Conservation (phyloP, 306 rosid genomes). For the Elaeagnus macrophylla region DNA sequence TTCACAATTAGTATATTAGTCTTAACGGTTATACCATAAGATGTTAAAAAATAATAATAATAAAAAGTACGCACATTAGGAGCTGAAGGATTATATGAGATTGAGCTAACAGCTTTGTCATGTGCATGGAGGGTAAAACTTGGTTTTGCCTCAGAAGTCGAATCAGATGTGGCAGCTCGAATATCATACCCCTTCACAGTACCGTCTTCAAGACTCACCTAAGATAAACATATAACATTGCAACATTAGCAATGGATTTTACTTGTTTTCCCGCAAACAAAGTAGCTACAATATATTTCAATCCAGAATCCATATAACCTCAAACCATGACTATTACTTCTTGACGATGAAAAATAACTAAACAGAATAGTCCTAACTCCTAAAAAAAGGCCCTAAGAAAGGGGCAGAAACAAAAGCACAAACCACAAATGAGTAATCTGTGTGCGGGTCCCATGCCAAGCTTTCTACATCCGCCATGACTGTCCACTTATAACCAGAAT, state of each 20-base stretch:
- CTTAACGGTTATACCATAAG: slow-evolving; percentile 2
- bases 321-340: neutral
- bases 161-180: slow-evolving; percentile 49
- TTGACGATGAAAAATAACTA: neutral
- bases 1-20: slow-evolving; percentile 20
- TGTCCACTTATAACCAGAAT: slow-evolving; percentile 79
- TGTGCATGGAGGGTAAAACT: slow-evolving; percentile 89
- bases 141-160: slow-evolving; percentile 42
- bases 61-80: slow-evolving; percentile 51
- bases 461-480: slow-evolving; percentile 77
- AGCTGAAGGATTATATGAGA: slow-evolving; percentile 57
- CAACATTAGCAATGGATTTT: slow-evolving; percentile 6
- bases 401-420: slow-evolving; percentile 22
- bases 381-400: neutral
- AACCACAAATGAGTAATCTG: slow-evolving; percentile 78
- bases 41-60: neutral
- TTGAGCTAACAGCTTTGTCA: slow-evolving; percentile 64
- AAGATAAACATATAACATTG: slow-evolving; percentile 16
- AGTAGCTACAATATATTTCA: slow-evolving; percentile 1
- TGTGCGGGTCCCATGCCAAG: slow-evolving; percentile 95
- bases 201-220: slow-evolving; percentile 96
- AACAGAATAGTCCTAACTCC: no score
- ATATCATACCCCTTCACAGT: slow-evolving; percentile 72
- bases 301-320: neutral
- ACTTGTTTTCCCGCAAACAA: slow-evolving; percentile 1